Evolutionary conservation across 2,329 filamentous ascomycete species (phyloP).

Genomic region (Beauveria pseudobassiana): DNA sequence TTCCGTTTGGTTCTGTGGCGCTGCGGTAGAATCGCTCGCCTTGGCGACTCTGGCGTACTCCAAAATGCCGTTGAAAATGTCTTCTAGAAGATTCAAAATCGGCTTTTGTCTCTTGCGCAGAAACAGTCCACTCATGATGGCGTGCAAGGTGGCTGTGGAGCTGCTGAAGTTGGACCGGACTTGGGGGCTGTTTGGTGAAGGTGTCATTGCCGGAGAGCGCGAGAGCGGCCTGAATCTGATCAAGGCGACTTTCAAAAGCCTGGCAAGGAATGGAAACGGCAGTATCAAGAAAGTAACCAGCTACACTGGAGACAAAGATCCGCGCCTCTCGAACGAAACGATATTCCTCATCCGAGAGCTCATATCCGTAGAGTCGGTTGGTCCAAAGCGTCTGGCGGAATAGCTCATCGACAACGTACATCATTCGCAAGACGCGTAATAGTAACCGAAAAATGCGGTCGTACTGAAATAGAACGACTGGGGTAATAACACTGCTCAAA

Average conservation of each 20-base stretch:
- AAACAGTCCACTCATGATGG: slow-evolving; percentile 66
- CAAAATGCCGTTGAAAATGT: slow-evolving; percentile 67
- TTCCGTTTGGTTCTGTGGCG: slow-evolving; percentile 19
- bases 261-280: slow-evolving; percentile 70
- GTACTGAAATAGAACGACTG: slow-evolving; percentile 65
- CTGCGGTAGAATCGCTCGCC: slow-evolving; percentile 27
- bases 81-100: slow-evolving; percentile 64
- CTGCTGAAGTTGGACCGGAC: slow-evolving; percentile 59
- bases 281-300: slow-evolving; percentile 72
- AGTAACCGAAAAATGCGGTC: slow-evolving; percentile 78
- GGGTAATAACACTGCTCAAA: slow-evolving; percentile 66
- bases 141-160: slow-evolving; percentile 70
- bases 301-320: slow-evolving; percentile 67
- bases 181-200: slow-evolving; percentile 24
- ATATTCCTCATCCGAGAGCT: slow-evolving; percentile 27
- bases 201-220: background rate
- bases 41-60: slow-evolving; percentile 52
- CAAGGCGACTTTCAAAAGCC: slow-evolving; percentile 58
- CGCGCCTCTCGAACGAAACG: slow-evolving; percentile 70
- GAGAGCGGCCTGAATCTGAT: slow-evolving; percentile 19
- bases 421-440: slow-evolving; percentile 68
- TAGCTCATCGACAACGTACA: slow-evolving; percentile 64
- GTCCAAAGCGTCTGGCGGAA: slow-evolving; percentile 45
- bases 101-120: slow-evolving; percentile 68
- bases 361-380: slow-evolving; percentile 16